Evolutionary conservation across 345 rosid species (phyloP), one percentile per base, ranked within the genome.

Genomic region (Gossypium ekmanianum): DNA sequence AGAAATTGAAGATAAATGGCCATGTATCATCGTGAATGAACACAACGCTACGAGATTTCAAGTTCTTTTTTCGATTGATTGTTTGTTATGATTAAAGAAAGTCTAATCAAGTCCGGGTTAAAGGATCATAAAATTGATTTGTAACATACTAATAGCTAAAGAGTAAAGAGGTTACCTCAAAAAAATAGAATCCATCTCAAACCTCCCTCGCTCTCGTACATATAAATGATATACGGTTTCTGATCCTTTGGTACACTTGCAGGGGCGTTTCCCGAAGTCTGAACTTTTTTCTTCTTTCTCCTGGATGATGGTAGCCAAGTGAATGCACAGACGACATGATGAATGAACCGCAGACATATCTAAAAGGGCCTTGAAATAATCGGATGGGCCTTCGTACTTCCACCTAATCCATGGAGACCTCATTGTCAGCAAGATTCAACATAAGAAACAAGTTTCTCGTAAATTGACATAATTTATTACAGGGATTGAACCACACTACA

Each of bases 341-440:
- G 98, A 95, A 72, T 95, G 98, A 26, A 93, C 98, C 3, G 92
- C 94, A 41, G 98, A 92, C 99, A 93, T 93, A 83, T 95, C 99
- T 74, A 95, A 89, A 22, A 95, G 93, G 72, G 99, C 98, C 84
- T 91, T 95, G 85, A 93, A 95, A 76, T 94, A 87, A 82, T 93
- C 94, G 10, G 92, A 88, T 29, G 98, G 99, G n/a, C 99, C 97
- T 52, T 95, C 90, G 7, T 89, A 87, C 82, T 95, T 95, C 99
- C 99, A 95, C 84, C 98, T 93, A 77, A 80, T 47, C 20, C 83
- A 75, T 54, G 27, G 41, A 41, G 61, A 80, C 39, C 29, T 57
- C 55, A 63, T 56, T 73, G 68, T 64, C 58, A 79, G 62, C 43
- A 78, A 61, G 61, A 72, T 11, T 51, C 47, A n/a, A 9, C 9